Conservation (phyloP, 306 rosid species). For the Lotus japonicus region DNA sequence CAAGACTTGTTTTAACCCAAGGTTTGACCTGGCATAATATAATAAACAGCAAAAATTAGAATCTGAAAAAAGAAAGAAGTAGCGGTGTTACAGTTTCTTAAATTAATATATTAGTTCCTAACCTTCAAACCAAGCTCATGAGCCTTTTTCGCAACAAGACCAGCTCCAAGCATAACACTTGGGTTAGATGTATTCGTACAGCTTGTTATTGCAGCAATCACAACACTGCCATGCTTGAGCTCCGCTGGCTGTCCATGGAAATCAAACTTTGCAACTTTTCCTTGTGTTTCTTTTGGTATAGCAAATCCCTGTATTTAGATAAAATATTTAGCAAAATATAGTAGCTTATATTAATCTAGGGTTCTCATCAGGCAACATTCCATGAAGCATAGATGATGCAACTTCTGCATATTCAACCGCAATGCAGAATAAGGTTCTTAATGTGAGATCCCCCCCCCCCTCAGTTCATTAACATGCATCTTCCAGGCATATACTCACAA, state of each 20-base stretch:
- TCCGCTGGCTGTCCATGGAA: constrained; percentile 87
- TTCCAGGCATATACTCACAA: background rate
- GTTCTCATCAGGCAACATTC: constrained; percentile 5
- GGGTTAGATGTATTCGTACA: constrained; percentile 98
- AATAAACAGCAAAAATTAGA: background rate
- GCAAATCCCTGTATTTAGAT: constrained; percentile 67
- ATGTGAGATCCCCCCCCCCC: background rate
- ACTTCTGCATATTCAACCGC: constrained; percentile 10
- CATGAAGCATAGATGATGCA: background rate
- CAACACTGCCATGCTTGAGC: constrained; percentile 86
- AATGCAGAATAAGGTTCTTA: background rate
- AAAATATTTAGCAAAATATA: background rate
- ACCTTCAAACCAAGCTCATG: constrained; percentile 84
- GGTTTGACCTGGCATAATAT: constrained; percentile 68
- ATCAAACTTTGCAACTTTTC: constrained; percentile 66
- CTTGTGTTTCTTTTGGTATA: constrained; percentile 78
- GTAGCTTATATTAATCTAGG: background rate
- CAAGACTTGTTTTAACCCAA: constrained; percentile 98
- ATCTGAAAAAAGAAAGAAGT: background rate
- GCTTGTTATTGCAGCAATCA: constrained; percentile 94
- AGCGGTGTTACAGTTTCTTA: background rate
- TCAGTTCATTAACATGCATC: background rate
- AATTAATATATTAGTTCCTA: constrained; percentile 17
- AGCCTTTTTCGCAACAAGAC: constrained; percentile 89
- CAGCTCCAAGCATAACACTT: constrained; percentile 98